Percentiles rank a stretch among this genome's conserved stretches.
Conservation (phyloP, 2,329 filamentous ascomycete genomes). For the Fusarium marasasianum region DNA sequence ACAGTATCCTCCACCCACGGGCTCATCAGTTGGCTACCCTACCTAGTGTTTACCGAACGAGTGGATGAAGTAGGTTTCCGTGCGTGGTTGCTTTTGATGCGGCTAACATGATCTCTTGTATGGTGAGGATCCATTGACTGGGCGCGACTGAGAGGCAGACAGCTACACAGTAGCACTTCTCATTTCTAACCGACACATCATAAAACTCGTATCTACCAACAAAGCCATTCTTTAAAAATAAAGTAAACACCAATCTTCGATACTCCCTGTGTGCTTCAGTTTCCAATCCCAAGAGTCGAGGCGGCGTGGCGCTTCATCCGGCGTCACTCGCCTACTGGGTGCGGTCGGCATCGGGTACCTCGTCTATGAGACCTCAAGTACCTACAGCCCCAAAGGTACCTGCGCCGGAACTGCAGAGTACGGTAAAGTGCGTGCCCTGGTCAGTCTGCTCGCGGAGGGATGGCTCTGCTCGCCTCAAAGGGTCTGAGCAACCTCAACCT, state of each 20-base stretch:
- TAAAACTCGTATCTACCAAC: neutral
- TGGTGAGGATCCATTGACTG: neutral
- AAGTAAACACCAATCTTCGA: neutral
- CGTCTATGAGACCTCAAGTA: constrained; percentile 18
- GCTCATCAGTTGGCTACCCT: neutral
- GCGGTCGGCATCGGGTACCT: constrained; percentile 8
- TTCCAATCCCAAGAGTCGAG: constrained; percentile 24
- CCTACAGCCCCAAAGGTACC: constrained; percentile 13
- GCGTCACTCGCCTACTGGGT: constrained; percentile 36
- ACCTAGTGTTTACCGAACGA: neutral
- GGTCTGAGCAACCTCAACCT: constrained; percentile 27
- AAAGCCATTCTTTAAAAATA: neutral
- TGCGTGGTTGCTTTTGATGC: neutral
- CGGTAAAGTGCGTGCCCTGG: neutral
- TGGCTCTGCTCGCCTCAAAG: constrained; percentile 12
- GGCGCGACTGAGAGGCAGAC: neutral
- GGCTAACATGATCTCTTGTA: neutral
- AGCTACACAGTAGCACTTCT: neutral
- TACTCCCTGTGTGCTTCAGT: constrained; percentile 8
- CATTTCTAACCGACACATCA: neutral
- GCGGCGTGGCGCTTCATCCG: constrained; percentile 44
- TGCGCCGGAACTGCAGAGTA: constrained; percentile 7
- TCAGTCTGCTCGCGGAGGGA: neutral
- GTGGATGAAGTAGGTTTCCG: constrained; percentile 2
- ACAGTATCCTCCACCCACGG: neutral